Base-by-base conservation (phyloP, 306 rosid genomes). In the Ziziphus jujuba region DNA sequence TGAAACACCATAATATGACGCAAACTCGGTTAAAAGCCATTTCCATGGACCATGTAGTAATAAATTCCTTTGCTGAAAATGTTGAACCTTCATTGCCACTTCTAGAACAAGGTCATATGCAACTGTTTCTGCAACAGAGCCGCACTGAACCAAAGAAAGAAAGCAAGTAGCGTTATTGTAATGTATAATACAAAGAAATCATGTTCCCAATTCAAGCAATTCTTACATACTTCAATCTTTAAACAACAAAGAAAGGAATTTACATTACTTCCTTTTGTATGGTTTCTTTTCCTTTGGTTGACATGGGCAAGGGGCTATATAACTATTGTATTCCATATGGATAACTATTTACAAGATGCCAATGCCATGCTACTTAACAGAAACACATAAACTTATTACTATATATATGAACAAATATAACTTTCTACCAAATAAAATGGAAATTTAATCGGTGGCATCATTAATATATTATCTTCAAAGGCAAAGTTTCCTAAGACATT, bases 111-210 rank as follows among this genome's bases (percentile, higher is more conserved):
- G 47, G 81, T 95, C 99, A 74, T 95, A 95, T 16, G 97, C 99
- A 43, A 90, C 99, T 0, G 99, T 95, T 80, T 95, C 99, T 38
- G 96, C 97, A 23, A 95, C 99, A 58, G 95, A 83, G 63, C 96
- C 99, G 69, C 86, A 88, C 99, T 95, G 76, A 34, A 20, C 63
- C 23, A 15, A 48, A 66, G 74, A 63, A 59, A 43, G 71, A 72
- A 55, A 59, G 40, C 69, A 71, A 64, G 73, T 19, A 61, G 48
- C 19, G 40, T 31, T 34, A 66, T 40, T 31, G 58, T 43, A 67
- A 67, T 15, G 5, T 17, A 68, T 38, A 51, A 47, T 48, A 49
- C 5, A 49, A 51, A 45, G 34, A 15, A 67, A 21, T 19, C 52
- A 55, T 8, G n/a, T 43, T 58, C 14, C 13, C 43, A 49, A 35